Conservation (phyloP, 2,329 filamentous ascomycete species). For the Penicillium fuscoglaucum region DNA sequence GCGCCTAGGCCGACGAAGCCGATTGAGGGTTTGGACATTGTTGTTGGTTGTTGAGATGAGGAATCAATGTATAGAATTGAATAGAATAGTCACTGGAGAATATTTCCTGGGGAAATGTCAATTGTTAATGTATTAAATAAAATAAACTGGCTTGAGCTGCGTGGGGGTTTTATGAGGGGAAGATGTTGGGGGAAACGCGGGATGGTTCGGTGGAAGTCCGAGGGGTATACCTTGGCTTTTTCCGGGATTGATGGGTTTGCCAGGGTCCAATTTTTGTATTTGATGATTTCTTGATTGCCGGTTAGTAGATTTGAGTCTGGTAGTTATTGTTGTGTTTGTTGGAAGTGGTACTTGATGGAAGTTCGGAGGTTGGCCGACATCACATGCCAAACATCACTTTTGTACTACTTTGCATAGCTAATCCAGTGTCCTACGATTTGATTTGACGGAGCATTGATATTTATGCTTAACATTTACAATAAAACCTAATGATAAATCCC, state of each 20-base stretch:
- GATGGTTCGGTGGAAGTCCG: conserved; percentile 23
- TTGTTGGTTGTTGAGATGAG: not conserved
- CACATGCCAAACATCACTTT: not conserved
- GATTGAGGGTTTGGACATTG: conserved; percentile 52
- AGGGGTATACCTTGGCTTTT: conserved; percentile 1
- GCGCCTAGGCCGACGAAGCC: conserved; percentile 75
- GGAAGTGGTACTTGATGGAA: not conserved
- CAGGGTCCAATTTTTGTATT: not conserved
- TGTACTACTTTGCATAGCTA: not conserved
- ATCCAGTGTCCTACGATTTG: not conserved
- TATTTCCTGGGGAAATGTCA: not conserved
- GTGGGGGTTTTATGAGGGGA: conserved; percentile 19
- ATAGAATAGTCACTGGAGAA: not conserved
- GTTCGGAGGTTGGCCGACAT: not conserved
- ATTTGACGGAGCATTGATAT: not conserved
- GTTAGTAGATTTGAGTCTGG: not conserved
- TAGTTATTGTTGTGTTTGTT: not conserved
- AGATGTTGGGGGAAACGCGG: conserved; percentile 19
- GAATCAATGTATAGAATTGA: not conserved
- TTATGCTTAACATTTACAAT: not conserved
- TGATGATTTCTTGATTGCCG: not conserved
- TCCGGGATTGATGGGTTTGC: not conserved
- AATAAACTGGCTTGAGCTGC: not conserved
- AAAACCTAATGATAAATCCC: not conserved
- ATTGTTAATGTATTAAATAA: not conserved